Conservation (phyloP, 352 stramenopile species). For the Globisporangium carolinianum region DNA sequence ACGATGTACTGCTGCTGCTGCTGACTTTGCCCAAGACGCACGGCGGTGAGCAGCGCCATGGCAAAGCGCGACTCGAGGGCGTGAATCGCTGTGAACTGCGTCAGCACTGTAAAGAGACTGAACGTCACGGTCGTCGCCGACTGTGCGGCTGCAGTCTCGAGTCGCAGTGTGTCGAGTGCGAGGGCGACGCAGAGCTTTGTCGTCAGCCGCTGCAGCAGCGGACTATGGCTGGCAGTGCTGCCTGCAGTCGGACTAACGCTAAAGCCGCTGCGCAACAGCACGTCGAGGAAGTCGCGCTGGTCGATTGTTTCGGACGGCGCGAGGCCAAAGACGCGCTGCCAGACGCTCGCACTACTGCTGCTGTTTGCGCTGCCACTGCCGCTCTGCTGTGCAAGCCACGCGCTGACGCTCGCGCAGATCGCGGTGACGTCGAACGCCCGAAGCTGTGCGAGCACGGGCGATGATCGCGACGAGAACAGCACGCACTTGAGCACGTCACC, state of each 20-base stretch:
- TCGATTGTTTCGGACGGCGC: conserved; percentile 23
- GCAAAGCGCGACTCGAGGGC: conserved; percentile 42
- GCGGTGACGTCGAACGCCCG: conserved; percentile 22
- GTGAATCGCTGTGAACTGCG: conserved; percentile 36
- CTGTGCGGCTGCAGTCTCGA: conserved; percentile 17
- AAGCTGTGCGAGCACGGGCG: conserved; percentile 19
- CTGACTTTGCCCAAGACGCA: conserved; percentile 30
- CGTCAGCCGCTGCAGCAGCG: conserved; percentile 13
- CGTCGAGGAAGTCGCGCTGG: conserved; percentile 39
- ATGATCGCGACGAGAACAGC: conserved; percentile 10
- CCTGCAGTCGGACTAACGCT: not conserved
- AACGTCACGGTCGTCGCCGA: conserved; percentile 22
- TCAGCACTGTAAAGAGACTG: conserved; percentile 38
- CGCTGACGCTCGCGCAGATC: conserved; percentile 23
- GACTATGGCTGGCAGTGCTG: not conserved
- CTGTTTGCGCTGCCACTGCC: conserved; percentile 8
- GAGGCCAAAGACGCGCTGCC: conserved; percentile 36
- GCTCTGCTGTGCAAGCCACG: conserved; percentile 27
- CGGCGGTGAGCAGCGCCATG: conserved; percentile 30
- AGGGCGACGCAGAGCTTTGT: conserved; percentile 38
- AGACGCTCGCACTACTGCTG: conserved; percentile 27
- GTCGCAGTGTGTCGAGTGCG: conserved; percentile 33
- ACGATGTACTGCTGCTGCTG: conserved; percentile 41
- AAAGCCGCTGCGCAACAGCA: conserved; percentile 32
- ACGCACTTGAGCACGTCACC: conserved; percentile 24